phyloP scores from a whole-genome alignment of 306 rosid species.

The Glycyrrhiza uralensis region DNA sequence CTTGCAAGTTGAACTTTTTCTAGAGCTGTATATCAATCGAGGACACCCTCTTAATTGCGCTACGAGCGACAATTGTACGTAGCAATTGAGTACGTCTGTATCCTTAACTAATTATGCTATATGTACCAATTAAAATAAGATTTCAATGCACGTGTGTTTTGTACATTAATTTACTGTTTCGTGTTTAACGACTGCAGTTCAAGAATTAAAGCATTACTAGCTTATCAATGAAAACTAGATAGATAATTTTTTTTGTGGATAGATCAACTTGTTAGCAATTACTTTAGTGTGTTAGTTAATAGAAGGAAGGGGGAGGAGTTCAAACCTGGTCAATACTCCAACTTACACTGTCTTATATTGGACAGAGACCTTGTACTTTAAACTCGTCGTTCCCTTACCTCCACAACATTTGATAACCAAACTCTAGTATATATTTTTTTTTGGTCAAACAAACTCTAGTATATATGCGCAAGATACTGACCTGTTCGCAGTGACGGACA shows the following conservation, averaged over 20 bases:
- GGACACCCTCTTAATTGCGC: neutral
- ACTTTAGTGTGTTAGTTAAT: no score
- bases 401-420: slow-evolving; percentile 18
- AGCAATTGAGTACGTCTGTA: neutral
- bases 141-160: slow-evolving; percentile 1
- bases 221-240: neutral
- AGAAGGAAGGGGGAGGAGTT: no score
- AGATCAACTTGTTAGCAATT: no score
- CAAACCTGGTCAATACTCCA: no score
- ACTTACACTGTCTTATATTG: no score
- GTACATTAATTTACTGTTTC: neutral
- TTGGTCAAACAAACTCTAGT: no score
- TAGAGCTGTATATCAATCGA: neutral
- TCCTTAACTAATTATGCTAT: neutral
- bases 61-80: slow-evolving; percentile 20
- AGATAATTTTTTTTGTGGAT: no score
- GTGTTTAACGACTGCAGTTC: neutral
- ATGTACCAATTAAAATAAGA: neutral
- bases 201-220: neutral
- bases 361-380: slow-evolving; percentile 2
- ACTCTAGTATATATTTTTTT: no score
- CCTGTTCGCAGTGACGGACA: neutral
- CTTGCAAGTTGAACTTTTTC: neutral
- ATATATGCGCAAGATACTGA: neutral
- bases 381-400: neutral